Evolutionary conservation across 2,329 filamentous ascomycete species (phyloP).

Genomic region (Rutstroemia sp.): DNA sequence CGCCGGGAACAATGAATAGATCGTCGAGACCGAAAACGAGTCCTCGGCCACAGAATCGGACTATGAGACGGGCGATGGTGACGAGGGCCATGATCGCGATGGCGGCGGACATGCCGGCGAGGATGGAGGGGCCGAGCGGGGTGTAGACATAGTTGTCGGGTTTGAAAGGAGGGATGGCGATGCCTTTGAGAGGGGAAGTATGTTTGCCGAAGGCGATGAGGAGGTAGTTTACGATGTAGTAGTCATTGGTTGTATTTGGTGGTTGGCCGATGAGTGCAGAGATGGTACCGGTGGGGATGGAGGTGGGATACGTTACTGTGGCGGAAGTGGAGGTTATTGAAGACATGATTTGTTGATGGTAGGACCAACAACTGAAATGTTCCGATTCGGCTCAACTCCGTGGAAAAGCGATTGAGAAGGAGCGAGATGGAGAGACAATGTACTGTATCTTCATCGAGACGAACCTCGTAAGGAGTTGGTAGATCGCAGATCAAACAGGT

Average conservation of each 20-base stretch:
- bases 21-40: slow-evolving; percentile 31
- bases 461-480: too few relatives aligned
- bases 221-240: slow-evolving; percentile 26
- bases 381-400: too few relatives aligned
- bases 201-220: slow-evolving; percentile 17
- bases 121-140: slow-evolving; percentile 23
- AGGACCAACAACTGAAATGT: too few relatives aligned
- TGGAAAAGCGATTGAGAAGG: too few relatives aligned
- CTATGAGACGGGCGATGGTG: slow-evolving; percentile 25
- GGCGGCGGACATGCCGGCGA: slow-evolving; percentile 26
- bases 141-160: slow-evolving; percentile 19
- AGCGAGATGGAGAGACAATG: too few relatives aligned
- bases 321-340: neutral
- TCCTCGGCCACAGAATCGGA: slow-evolving; percentile 23
- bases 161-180: neutral
- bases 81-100: slow-evolving; percentile 26
- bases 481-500: too few relatives aligned
- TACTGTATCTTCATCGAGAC: too few relatives aligned
- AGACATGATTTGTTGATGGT: neutral
- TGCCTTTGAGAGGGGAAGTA: slow-evolving; percentile 16
- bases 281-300: slow-evolving; percentile 14
- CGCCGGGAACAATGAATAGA: slow-evolving; percentile 29
- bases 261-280: slow-evolving; percentile 24
- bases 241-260: slow-evolving; percentile 25
- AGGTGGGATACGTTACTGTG: neutral